A percentile compares a stretch with the other conserved stretches of the same genome.
These are phyloP conservation scores for Avena eriantha DNA, from an alignment of 176 grass and related monocot genomes.

Conservation along the genomic window DNA sequence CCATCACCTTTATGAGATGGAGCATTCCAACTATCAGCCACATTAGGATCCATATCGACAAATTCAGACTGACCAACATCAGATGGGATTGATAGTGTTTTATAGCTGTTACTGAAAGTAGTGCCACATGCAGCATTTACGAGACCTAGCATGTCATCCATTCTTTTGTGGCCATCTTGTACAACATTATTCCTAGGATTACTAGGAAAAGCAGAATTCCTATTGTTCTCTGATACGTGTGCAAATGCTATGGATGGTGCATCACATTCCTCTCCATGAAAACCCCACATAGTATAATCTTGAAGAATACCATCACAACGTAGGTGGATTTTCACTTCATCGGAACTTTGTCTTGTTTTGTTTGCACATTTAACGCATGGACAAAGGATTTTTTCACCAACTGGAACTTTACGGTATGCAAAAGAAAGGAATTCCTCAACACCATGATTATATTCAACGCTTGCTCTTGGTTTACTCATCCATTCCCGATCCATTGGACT, in stretches of 20 bases:
- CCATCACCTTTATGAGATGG: not conserved
- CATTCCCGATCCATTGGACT: not conserved
- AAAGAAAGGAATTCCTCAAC: not conserved
- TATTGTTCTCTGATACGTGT: not conserved
- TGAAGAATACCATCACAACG: conserved; percentile 31
- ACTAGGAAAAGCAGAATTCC: not conserved
- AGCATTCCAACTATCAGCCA: not conserved
- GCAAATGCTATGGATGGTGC: not conserved
- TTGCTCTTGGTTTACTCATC: conserved; percentile 29
- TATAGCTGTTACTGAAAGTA: not conserved
- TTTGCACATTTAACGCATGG: conserved; percentile 17
- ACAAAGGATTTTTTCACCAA: conserved; percentile 2
- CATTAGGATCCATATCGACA: not conserved
- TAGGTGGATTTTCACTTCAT: conserved; percentile 19
- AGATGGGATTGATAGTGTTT: not conserved
- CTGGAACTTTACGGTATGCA: conserved; percentile 12
- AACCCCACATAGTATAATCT: conserved; percentile 3
- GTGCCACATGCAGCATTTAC: not conserved
- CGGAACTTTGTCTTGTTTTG: not conserved
- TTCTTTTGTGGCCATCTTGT: not conserved
- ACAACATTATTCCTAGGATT: not conserved
- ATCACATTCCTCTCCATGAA: not conserved
- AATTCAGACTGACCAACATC: not conserved
- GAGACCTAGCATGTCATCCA: conserved; percentile 3
- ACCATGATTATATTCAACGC: not conserved